Conservation (phyloP, 768 basidiomycete genomes). For the Lentinula aciculospora region DNA sequence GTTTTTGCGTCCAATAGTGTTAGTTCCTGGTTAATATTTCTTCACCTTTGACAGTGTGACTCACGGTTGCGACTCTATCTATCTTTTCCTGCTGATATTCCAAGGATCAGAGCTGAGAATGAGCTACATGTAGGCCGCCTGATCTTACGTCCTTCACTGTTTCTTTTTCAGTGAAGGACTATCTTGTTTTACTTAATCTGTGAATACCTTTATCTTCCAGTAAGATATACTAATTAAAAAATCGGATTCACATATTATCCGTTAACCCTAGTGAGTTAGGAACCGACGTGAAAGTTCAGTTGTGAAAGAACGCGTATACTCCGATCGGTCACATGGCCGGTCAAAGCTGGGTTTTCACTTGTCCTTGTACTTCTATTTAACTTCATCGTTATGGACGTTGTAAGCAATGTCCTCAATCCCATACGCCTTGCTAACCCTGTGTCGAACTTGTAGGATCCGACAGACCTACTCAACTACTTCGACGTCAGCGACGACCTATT, state of each 20-base stretch:
- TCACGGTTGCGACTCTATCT: neutral
- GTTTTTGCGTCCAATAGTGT: neutral
- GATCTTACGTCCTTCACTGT: no score
- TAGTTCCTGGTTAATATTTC: neutral
- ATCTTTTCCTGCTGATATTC: neutral
- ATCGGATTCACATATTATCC: no score
- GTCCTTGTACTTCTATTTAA: neutral
- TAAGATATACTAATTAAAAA: no score
- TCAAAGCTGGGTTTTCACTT: neutral
- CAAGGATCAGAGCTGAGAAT: no score
- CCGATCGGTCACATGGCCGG: neutral
- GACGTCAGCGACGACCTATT: slow-evolving; percentile 47
- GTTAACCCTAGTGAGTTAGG: no score
- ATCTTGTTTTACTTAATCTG: no score
- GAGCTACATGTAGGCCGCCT: no score
- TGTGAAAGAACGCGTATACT: no score
- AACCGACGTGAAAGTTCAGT: no score
- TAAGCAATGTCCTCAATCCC: neutral
- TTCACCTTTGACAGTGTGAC: neutral
- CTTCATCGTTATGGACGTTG: slow-evolving; percentile 1
- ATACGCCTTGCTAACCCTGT: neutral
- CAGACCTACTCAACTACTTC: slow-evolving; percentile 30
- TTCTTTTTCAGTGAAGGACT: no score
- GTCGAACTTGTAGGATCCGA: neutral
- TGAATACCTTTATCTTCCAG: no score